A percentile compares a stretch with the other conserved stretches of the same genome.
Evolutionary conservation across 2,329 filamentous ascomycete genomes (phyloP).

Genomic region (Penicillium sclerotigenum): DNA sequence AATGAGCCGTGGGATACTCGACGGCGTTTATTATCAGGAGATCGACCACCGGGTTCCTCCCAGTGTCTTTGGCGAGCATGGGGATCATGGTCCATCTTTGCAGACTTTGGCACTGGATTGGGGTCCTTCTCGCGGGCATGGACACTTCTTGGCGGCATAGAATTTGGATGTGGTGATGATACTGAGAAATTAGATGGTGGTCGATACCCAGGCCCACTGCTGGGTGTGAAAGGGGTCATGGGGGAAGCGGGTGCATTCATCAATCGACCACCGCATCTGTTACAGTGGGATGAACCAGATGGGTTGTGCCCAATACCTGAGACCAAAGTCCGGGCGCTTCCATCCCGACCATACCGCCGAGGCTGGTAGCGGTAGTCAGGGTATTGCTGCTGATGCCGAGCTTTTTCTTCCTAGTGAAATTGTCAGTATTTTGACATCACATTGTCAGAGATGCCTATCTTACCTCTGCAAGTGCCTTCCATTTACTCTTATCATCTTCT

Average conservation of each 20-base stretch:
- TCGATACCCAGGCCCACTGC: slow-evolving; percentile 16
- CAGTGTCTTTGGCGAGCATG: slow-evolving; percentile 27
- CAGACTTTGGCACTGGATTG: slow-evolving; percentile 23
- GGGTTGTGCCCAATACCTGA: slow-evolving; percentile 38
- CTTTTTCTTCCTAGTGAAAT: slow-evolving; percentile 71
- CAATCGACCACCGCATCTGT: slow-evolving; percentile 46
- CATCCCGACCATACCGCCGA: slow-evolving; percentile 61
- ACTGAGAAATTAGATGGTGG: slow-evolving; percentile 30
- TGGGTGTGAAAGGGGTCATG: slow-evolving; percentile 41
- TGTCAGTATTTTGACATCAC: background rate
- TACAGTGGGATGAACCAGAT: slow-evolving; percentile 39
- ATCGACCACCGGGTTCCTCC: slow-evolving; percentile 41
- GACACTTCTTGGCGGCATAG: slow-evolving; percentile 20
- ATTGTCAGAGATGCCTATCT: slow-evolving; percentile 6
- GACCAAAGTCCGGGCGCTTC: slow-evolving; percentile 36
- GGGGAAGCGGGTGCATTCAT: slow-evolving; percentile 47
- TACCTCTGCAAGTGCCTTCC: slow-evolving; percentile 85
- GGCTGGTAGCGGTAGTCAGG: slow-evolving; percentile 95
- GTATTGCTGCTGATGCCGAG: slow-evolving; percentile 82
- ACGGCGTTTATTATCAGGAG: slow-evolving; percentile 61
- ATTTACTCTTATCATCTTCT: slow-evolving; percentile 72
- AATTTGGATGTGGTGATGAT: slow-evolving; percentile 31
- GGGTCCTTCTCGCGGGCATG: slow-evolving; percentile 25
- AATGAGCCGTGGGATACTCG: slow-evolving; percentile 49
- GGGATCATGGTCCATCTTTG: slow-evolving; percentile 27